Percentiles rank a stretch among this genome's conserved stretches.
Evolutionary conservation across 2,329 filamentous ascomycete genomes (phyloP).

Genomic region (Claviceps spartinae): DNA sequence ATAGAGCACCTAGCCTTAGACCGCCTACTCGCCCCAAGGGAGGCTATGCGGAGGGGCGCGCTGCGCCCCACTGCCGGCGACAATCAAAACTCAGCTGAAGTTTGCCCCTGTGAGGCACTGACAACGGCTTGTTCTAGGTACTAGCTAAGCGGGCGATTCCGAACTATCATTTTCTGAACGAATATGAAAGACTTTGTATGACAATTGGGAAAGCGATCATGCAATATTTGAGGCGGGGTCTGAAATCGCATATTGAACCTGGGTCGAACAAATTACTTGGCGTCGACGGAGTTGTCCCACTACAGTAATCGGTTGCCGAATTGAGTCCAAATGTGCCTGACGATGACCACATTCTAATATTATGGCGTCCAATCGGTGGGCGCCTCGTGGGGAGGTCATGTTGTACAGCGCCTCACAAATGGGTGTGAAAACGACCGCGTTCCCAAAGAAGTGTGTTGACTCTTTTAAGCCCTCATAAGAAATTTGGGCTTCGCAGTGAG

Average conservation of each 20-base stretch:
- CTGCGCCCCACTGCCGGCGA: no score
- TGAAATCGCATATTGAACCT: not conserved
- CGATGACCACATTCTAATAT: not conserved
- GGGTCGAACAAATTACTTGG: not conserved
- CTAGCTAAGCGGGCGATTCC: not conserved
- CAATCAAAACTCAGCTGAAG: no score
- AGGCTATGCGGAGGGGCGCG: no score
- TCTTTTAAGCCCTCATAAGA: no score
- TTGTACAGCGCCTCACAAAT: not conserved
- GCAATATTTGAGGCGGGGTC: not conserved
- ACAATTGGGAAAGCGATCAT: not conserved
- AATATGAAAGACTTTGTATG: not conserved
- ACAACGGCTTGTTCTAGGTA: not conserved
- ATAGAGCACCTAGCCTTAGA: no score
- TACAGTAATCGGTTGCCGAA: not conserved
- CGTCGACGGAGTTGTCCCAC: not conserved
- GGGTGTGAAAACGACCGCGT: not conserved
- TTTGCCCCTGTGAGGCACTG: not conserved
- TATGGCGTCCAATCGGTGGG: constrained; percentile 1
- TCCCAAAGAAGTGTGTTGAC: not conserved
- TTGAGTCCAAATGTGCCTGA: not conserved
- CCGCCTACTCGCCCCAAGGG: no score
- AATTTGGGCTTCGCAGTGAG: not conserved
- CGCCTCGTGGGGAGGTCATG: not conserved
- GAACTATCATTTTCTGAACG: not conserved